Evolutionary conservation across 805 yeast genomes (phyloP), one percentile per base, ranked within the genome.

Genomic region (Candida xiaguanensis): DNA sequence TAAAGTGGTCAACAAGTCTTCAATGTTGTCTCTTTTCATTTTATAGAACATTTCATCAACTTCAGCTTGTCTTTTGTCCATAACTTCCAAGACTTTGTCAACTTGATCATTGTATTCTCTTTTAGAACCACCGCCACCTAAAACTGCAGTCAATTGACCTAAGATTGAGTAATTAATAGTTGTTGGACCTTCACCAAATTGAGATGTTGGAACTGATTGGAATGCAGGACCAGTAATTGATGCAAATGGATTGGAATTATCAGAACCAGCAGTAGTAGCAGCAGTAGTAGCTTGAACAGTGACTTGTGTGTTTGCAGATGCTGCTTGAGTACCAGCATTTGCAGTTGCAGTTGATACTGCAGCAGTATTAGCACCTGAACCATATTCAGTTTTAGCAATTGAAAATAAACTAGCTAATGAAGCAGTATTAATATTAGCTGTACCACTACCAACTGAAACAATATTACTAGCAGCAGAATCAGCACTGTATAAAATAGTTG

Each of bases 1-100:
- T n/a, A 61, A 45, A 7, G 65, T 61, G 15, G 53, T 48, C 22
- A 57, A 46, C 42, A 61, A 56, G 31, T 59, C 62, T 35, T 52
- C 58, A 32, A 59, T 44, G 36, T 61, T 61, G 45, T 55, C 62
- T 47, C 65, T 55, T 39, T 49, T 59, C 31, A 24, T 19, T 9
- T 11, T 17, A 12, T 11, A 3, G 14, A 35, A 5, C 3, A 24
- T 30, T 17, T 11, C 2, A 13, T 40, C 43, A 20, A 34, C 30
- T 13, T 40, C 37, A 16, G 31, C 36, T 16, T 24, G n/a, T 34
- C 38, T 39, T 22, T 38, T 38, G 12, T 20, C 25, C 19, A 33
- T 31, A 20, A 11, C 20, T 13, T 22, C 22, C 9, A 36, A 25
- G 3, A 27, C 31, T 19, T 39, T 20, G 33, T 28, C 34, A 14